Evolutionary conservation across 352 stramenopile species (phyloP), one percentile per base, ranked within the genome.

Genomic region (Achlya hypogyna): DNA sequence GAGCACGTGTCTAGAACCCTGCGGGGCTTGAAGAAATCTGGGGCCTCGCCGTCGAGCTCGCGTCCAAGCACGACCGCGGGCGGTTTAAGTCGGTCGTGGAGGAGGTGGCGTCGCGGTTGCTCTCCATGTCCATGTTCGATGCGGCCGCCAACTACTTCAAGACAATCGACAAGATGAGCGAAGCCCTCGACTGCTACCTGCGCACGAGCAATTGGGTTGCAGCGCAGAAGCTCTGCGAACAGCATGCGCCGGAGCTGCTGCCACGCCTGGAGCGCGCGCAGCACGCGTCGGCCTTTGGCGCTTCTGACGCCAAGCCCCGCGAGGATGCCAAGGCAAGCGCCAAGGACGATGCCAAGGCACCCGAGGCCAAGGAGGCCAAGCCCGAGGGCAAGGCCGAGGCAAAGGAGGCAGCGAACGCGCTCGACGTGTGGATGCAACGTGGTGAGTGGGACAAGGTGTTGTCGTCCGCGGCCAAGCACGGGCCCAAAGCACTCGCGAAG

Each of bases 401-500:
- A 18, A 90, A 91, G 18, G 60, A 67, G 2, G 32, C 25, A 3
- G 42, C 38, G 20, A 67, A 67, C 56, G 93, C 89, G 4, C 71
- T 98, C 32, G 88, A 97, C 56, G 82, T 96, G 29, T 93, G 95
- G 74, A 96, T 95, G 70, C 87, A 98, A 69, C 85, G 88, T 28
- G 89, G 88, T 22, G 88, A 98, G 71, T 98, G 93, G 93, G 90
- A 97, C 71, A 89, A 92, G 60, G 85, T 98, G 43, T 84, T 97
- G 10, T 91, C 83, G 31, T 90, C 84, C 2, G 85, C 85, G 32
- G 79, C 82, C 16, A 92, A 94, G 63, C 83, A 94, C 40, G 81
- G 83, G 20, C 62, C 75, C 35, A 78, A 80, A 49, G 84, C 86
- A 31, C 75, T 96, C 20, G 74, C 81, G 3, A 97, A 96, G 71